Evolutionary conservation across 352 stramenopile species (phyloP).

Genomic region (Aphanomyces stellatus): DNA sequence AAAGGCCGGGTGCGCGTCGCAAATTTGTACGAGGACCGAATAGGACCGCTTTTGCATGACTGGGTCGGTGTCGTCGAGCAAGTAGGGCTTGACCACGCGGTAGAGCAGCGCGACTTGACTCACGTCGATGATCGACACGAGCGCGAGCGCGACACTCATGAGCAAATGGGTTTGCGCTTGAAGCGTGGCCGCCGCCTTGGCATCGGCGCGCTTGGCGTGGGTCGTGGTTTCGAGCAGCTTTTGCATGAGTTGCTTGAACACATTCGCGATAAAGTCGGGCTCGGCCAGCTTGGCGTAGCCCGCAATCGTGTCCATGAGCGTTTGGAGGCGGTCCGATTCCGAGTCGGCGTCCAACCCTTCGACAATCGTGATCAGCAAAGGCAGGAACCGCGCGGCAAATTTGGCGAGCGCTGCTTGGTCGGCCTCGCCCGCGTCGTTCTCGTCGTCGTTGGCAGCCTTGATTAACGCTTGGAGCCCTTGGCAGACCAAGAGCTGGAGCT

Average conservation of each 20-base stretch:
- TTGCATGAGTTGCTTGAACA: conserved; percentile 87
- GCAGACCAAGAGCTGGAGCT: conserved; percentile 75
- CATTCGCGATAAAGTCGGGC: conserved; percentile 42
- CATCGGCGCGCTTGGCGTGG: conserved; percentile 44
- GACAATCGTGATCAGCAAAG: conserved; percentile 74
- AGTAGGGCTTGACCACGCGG: conserved; percentile 81
- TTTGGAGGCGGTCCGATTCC: conserved; percentile 46
- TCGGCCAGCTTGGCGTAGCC: conserved; percentile 75
- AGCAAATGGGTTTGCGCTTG: conserved; percentile 60
- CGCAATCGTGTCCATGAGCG: conserved; percentile 66
- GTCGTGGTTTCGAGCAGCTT: conserved; percentile 80
- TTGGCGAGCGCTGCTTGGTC: conserved; percentile 72
- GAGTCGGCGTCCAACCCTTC: conserved; percentile 73
- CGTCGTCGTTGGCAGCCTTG: conserved; percentile 41
- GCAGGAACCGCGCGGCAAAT: conserved; percentile 74
- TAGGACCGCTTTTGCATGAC: conserved; percentile 87
- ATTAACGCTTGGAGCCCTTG: conserved; percentile 75
- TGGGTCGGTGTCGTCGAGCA: conserved; percentile 78
- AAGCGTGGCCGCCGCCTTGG: conserved; percentile 25
- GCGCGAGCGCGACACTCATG: conserved; percentile 67
- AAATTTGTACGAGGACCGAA: conserved; percentile 77
- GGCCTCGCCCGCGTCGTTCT: conserved; percentile 38
- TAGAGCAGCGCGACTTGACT: conserved; percentile 72
- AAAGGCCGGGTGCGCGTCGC: conserved; percentile 74
- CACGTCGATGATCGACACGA: conserved; percentile 71